These are phyloP conservation scores for Escallonia rubra DNA, from an alignment of 129 eudicot genomes.

Conservation along the genomic window DNA sequence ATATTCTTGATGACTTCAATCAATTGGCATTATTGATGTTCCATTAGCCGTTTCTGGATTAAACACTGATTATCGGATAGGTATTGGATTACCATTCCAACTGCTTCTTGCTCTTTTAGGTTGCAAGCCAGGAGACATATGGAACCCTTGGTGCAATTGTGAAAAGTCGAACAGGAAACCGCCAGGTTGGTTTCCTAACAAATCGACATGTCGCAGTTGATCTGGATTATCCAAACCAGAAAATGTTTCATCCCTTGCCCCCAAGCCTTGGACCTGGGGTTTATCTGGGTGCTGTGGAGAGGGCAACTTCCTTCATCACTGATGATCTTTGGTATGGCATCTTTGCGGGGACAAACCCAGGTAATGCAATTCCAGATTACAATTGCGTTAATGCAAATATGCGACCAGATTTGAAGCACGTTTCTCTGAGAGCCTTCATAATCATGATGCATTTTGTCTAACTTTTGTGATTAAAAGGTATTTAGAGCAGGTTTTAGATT, in stretches of 20 bases:
- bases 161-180: conserved; percentile 65
- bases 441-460: too few species aligned
- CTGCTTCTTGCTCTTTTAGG: conserved; percentile 33
- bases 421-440: too few species aligned
- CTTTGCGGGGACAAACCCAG: conserved; percentile 87
- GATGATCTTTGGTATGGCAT: conserved; percentile 83
- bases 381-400: too few species aligned
- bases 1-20: too few species aligned
- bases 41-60: too few species aligned
- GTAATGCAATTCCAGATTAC: conserved; percentile 20
- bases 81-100: too few species aligned
- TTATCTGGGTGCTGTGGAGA: conserved; percentile 82
- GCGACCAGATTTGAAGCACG: too few species aligned
- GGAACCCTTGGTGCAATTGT: conserved; percentile 89
- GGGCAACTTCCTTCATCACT: conserved; percentile 76
- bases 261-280: conserved; percentile 87
- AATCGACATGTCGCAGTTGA: conserved; percentile 82
- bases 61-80: too few species aligned
- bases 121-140: conserved; percentile 81
- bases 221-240: conserved; percentile 74
- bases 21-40: too few species aligned
- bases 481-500: too few species aligned
- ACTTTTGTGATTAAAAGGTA: too few species aligned
- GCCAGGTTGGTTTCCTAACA: conserved; percentile 71
- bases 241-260: conserved; percentile 82